Evolutionary conservation across 345 rosid species (phyloP).

Genomic region (Erodium maritimum): DNA sequence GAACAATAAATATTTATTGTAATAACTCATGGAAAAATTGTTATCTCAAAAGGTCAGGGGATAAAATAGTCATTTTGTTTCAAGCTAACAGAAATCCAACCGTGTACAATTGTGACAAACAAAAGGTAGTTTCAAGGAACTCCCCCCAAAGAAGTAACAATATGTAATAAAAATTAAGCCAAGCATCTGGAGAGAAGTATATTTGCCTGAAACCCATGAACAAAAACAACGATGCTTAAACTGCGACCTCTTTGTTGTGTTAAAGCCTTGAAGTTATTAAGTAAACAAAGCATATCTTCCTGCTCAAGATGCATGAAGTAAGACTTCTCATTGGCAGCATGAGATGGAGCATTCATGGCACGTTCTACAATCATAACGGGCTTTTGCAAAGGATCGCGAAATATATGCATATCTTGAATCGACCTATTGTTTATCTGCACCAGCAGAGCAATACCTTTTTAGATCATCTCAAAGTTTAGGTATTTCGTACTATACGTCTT

Average conservation of each 20-base stretch:
- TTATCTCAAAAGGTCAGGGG: no score
- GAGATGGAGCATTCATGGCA: slow-evolving; percentile 74
- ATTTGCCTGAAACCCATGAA: slow-evolving; percentile 98
- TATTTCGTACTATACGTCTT: no score
- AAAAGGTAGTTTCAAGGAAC: no score
- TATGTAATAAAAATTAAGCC: no score
- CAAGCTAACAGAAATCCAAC: no score
- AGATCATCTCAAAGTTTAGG: no score
- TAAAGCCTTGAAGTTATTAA: not conserved
- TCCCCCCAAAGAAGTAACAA: no score
- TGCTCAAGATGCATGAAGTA: slow-evolving; percentile 55
- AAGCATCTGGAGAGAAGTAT: slow-evolving; percentile 6
- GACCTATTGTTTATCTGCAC: slow-evolving; percentile 81
- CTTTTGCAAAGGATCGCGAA: slow-evolving; percentile 64
- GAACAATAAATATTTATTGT: no score
- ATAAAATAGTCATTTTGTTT: no score
- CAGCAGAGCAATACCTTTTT: slow-evolving; percentile 14
- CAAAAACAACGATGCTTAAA: slow-evolving; percentile 67
- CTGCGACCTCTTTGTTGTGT: slow-evolving; percentile 26
- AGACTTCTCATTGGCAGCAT: slow-evolving; percentile 66
- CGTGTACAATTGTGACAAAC: no score
- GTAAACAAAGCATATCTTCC: not conserved
- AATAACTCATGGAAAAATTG: no score
- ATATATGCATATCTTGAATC: slow-evolving; percentile 87
- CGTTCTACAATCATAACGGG: slow-evolving; percentile 78